Conservation (phyloP, 306 rosid species). For the Castanopsis chinensis region DNA sequence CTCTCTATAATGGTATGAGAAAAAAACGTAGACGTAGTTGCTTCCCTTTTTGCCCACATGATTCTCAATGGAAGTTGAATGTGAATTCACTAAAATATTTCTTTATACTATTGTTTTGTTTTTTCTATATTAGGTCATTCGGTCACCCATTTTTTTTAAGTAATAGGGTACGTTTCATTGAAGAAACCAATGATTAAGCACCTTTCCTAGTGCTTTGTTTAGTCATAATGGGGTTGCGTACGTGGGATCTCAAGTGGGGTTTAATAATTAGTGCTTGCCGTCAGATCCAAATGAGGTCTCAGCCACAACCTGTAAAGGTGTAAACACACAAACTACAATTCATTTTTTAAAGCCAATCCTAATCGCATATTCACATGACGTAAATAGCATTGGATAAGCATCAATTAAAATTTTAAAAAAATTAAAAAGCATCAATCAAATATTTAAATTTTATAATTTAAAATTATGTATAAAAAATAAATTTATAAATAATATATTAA, state of each 20-base stretch:
- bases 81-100: not conserved
- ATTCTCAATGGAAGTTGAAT: constrained; percentile 1
- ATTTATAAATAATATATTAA: too few species aligned
- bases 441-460: too few species aligned
- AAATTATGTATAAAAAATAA: too few species aligned
- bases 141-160: not conserved
- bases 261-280: constrained; percentile 10
- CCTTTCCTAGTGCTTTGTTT: constrained; percentile 27
- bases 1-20: not conserved
- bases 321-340: not conserved
- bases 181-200: not conserved
- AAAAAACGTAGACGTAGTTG: not conserved
- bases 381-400: too few species aligned
- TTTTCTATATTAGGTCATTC: not conserved
- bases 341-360: constrained; percentile 13
- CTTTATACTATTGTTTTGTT: too few species aligned
- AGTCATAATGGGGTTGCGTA: constrained; percentile 25
- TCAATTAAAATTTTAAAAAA: too few species aligned
- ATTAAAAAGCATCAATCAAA: too few species aligned
- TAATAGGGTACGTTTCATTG: not conserved
- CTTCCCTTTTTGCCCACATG: not conserved
- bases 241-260: not conserved
- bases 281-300: not conserved
- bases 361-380: too few species aligned
- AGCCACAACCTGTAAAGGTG: not conserved